Evolutionary conservation across 495 filamentous ascomycete genomes (phyloP).

Genomic region (Extremus antarcticus): DNA sequence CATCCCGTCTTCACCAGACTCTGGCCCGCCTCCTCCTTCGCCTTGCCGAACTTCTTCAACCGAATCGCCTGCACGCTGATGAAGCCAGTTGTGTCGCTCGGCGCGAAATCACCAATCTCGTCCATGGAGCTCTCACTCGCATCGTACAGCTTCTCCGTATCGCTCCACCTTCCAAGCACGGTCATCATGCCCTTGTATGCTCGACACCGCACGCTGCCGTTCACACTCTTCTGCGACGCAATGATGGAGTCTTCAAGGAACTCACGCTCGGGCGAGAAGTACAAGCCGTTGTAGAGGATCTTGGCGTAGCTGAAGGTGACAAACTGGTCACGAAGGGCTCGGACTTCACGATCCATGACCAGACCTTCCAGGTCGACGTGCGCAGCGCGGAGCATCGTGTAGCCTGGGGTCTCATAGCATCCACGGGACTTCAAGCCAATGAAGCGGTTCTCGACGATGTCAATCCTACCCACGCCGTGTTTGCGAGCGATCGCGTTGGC

Average conservation of each 20-base stretch:
- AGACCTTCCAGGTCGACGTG: slow-evolving; percentile 80
- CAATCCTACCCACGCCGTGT: slow-evolving; percentile 76
- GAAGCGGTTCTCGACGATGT: slow-evolving; percentile 88
- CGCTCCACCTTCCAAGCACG: slow-evolving; percentile 62
- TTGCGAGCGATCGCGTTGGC: slow-evolving; percentile 67
- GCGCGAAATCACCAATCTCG: slow-evolving; percentile 68
- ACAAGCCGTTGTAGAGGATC: slow-evolving; percentile 70
- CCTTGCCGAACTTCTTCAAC: slow-evolving; percentile 77
- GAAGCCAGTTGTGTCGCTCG: slow-evolving; percentile 65
- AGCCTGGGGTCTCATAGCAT: slow-evolving; percentile 75
- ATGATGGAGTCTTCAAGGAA: slow-evolving; percentile 64
- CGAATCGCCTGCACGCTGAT: slow-evolving; percentile 75
- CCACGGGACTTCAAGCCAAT: slow-evolving; percentile 79
- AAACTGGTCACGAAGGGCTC: slow-evolving; percentile 70
- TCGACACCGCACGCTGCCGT: slow-evolving; percentile 51
- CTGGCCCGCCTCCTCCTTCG: slow-evolving; percentile 54
- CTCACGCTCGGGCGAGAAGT: slow-evolving; percentile 72
- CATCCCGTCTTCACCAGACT: slow-evolving; percentile 15
- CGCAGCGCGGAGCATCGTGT: slow-evolving; percentile 63
- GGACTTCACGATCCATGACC: slow-evolving; percentile 73
- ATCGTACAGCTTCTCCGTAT: slow-evolving; percentile 79
- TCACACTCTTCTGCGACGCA: slow-evolving; percentile 55
- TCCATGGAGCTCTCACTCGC: slow-evolving; percentile 79
- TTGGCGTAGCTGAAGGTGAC: slow-evolving; percentile 62
- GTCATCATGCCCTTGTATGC: slow-evolving; percentile 68